Percentiles rank a stretch among this genome's conserved stretches.
phyloP scores from a whole-genome alignment of 495 filamentous ascomycete species.

The Xylaria scruposa region DNA sequence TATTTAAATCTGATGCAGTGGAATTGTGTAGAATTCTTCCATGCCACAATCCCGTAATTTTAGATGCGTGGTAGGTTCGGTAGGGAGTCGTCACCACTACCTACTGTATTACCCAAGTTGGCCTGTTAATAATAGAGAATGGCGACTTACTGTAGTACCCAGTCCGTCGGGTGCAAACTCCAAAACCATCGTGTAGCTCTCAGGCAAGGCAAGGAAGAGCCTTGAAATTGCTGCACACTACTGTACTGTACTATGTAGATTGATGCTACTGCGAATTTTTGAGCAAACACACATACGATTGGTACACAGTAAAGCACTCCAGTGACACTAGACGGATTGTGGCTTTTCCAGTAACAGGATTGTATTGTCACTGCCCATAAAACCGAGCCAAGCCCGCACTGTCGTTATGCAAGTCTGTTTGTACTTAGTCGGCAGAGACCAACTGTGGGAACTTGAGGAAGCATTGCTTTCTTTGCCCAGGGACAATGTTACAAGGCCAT shows the following conservation, averaged over 20 bases:
- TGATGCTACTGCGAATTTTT: not conserved
- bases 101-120: not conserved
- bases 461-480: slow-evolving; percentile 1
- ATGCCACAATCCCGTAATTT: not conserved
- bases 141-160: not conserved
- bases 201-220: slow-evolving; percentile 12
- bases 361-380: not conserved
- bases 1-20: slow-evolving; percentile 7
- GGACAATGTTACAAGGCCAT: slow-evolving; percentile 6
- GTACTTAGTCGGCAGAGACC: not conserved
- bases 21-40: not conserved
- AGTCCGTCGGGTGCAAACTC: not conserved
- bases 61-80: not conserved
- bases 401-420: slow-evolving; percentile 23
- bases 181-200: not conserved
- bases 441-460: not conserved
- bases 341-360: slow-evolving; percentile 13
- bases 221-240: not conserved
- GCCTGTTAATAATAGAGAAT: not conserved
- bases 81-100: not conserved
- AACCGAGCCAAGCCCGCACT: slow-evolving; percentile 15
- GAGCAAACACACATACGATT: slow-evolving; percentile 15
- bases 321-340: slow-evolving; percentile 8
- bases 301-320: not conserved
- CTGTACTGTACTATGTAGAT: not conserved